Evolutionary conservation across 352 stramenopile genomes (phyloP).

Genomic region (Globisporangium iwayamae): DNA sequence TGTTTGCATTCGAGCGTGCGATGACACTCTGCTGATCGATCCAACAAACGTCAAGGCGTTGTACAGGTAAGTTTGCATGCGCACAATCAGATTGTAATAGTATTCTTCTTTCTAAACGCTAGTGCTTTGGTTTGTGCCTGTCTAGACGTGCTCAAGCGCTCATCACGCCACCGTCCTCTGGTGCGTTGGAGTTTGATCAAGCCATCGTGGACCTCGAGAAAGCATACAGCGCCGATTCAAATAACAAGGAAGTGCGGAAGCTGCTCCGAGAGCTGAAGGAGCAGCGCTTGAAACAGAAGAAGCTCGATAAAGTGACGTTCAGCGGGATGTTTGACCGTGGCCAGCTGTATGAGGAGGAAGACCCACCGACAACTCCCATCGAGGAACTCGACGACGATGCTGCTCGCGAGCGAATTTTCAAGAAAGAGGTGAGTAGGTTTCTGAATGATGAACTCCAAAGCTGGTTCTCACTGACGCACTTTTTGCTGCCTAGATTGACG

Average conservation of each 20-base stretch:
- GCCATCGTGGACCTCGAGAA: constrained; percentile 69
- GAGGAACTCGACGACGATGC: constrained; percentile 23
- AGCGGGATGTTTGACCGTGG: constrained; percentile 81
- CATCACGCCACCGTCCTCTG: constrained; percentile 71
- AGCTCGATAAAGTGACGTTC: constrained; percentile 74
- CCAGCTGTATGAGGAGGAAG: constrained; percentile 39
- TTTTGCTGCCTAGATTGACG: constrained; percentile 34
- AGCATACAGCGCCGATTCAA: constrained; percentile 53
- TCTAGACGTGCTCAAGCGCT: constrained; percentile 63
- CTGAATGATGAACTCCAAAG: neutral
- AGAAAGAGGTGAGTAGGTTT: constrained; percentile 36
- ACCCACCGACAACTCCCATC: constrained; percentile 1
- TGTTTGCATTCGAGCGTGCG: constrained; percentile 58
- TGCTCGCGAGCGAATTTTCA: constrained; percentile 44
- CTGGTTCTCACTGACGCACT: neutral
- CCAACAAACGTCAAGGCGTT: constrained; percentile 67
- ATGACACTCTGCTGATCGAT: constrained; percentile 66
- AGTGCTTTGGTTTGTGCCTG: neutral
- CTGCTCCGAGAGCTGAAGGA: constrained; percentile 68
- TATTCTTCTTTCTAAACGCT: neutral
- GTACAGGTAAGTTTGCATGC: constrained; percentile 41
- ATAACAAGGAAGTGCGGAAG: constrained; percentile 60
- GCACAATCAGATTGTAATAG: neutral
- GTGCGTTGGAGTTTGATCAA: constrained; percentile 72
- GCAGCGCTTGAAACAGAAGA: constrained; percentile 54